A percentile compares a stretch with the other conserved stretches of the same genome.
Evolutionary conservation across 2,329 filamentous ascomycete genomes (phyloP).

Genomic region (Diaporthe citrichinensis): DNA sequence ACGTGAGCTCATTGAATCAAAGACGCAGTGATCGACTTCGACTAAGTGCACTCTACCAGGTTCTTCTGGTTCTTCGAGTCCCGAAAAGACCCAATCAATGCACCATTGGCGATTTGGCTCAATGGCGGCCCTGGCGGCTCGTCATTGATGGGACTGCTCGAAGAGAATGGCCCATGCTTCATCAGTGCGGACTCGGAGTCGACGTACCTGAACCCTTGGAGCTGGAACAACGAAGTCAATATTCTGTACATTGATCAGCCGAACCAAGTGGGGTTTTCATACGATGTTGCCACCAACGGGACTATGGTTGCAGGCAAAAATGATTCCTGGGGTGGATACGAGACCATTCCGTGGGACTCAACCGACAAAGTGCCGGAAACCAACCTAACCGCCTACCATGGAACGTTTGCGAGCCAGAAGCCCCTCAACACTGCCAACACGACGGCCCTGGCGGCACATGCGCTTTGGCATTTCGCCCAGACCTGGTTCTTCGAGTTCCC

Average conservation of each 20-base stretch:
- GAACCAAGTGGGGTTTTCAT: constrained; percentile 44
- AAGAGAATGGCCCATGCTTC: constrained; percentile 66
- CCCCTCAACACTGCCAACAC: constrained; percentile 60
- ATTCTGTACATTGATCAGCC: constrained; percentile 75
- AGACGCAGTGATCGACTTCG: not conserved
- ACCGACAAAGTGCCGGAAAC: constrained; percentile 53
- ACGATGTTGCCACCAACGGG: constrained; percentile 40
- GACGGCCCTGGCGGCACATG: constrained; percentile 64
- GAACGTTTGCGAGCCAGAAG: constrained; percentile 55
- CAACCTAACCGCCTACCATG: constrained; percentile 55
- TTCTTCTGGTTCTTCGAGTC: constrained; percentile 41
- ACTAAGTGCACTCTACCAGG: not conserved
- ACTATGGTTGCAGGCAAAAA: not conserved
- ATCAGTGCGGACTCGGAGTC: constrained; percentile 65
- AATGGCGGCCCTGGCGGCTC: constrained; percentile 72
- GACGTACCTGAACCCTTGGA: constrained; percentile 67
- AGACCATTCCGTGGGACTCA: constrained; percentile 48
- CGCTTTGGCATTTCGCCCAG: constrained; percentile 74
- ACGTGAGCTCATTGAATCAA: constrained; percentile 16
- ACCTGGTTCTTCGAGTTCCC: constrained; percentile 69
- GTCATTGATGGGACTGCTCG: constrained; percentile 66
- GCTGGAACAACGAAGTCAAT: constrained; percentile 69
- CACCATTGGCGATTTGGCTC: constrained; percentile 67
- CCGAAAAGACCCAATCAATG: constrained; percentile 40
- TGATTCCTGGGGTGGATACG: not conserved